phyloP scores from a whole-genome alignment of 495 filamentous ascomycete species.

The Aspergillus haitiensis region DNA sequence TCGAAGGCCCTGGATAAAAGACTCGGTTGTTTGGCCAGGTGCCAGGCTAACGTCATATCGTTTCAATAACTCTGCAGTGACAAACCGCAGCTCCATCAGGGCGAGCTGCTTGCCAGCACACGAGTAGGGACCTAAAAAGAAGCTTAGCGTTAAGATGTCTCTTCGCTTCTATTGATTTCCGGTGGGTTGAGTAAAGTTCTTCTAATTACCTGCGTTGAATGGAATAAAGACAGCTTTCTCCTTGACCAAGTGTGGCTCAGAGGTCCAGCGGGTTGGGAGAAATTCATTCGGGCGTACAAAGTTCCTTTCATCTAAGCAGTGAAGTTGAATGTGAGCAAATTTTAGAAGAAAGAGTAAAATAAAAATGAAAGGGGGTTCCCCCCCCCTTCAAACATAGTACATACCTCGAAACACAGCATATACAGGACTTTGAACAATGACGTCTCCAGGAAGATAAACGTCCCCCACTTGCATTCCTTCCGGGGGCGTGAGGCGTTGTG shows the following conservation, averaged over 20 bases:
- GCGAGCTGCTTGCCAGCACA: constrained; percentile 57
- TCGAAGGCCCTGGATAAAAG: background rate
- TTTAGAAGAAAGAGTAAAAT: background rate
- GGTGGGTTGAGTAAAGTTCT: background rate
- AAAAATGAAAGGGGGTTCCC: background rate
- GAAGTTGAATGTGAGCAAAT: background rate
- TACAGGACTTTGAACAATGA: constrained; percentile 28
- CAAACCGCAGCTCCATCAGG: constrained; percentile 46
- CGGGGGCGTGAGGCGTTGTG: constrained; percentile 24
- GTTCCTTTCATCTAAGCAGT: constrained; percentile 21
- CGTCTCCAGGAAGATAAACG: constrained; percentile 31
- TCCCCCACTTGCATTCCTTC: constrained; percentile 28
- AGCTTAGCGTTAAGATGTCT: background rate
- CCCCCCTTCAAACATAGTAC: background rate
- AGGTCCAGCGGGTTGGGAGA: constrained; percentile 46
- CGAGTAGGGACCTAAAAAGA: constrained; percentile 34
- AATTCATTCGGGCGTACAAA: constrained; percentile 42
- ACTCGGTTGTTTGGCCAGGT: constrained; percentile 1
- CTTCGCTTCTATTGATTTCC: background rate
- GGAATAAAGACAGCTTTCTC: constrained; percentile 35
- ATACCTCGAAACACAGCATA: constrained; percentile 35
- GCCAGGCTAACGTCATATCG: constrained; percentile 29
- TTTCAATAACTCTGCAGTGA: constrained; percentile 33
- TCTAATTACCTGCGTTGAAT: constrained; percentile 27
- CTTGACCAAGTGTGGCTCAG: constrained; percentile 34